Conservation (phyloP, 257 asterid genomes). For the Striga asiatica region DNA sequence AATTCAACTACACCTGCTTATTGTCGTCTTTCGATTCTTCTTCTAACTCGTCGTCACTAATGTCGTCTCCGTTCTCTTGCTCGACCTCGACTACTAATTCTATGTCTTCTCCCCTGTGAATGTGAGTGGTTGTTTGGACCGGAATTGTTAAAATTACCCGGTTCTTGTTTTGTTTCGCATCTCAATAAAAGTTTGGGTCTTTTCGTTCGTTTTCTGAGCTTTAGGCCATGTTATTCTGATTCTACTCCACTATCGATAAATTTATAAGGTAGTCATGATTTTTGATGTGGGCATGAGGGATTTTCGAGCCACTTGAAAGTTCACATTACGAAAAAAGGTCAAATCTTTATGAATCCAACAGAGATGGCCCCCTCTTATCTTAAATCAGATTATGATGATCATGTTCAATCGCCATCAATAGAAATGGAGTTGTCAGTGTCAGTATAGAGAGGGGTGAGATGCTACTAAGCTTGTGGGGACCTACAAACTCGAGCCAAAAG, state of each 20-base stretch:
- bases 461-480: not conserved
- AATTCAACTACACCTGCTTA: constrained; percentile 41
- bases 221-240: too few species aligned
- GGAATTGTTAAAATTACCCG: too few species aligned
- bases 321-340: constrained; percentile 8
- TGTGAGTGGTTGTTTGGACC: too few species aligned
- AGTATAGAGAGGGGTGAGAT: constrained; percentile 12
- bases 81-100: constrained; percentile 33
- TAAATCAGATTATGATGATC: constrained; percentile 12
- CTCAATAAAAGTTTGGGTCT: too few species aligned
- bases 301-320: not conserved
- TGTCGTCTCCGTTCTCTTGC: constrained; percentile 50
- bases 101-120: constrained; percentile 25
- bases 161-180: too few species aligned
- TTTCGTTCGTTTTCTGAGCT: too few species aligned
- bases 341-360: constrained; percentile 1
- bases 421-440: constrained; percentile 13
- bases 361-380: constrained; percentile 9
- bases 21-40: constrained; percentile 4
- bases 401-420: constrained; percentile 15
- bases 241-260: too few species aligned
- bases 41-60: constrained; percentile 26
- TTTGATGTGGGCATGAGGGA: not conserved
- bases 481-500: not conserved
- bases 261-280: too few species aligned